Base-by-base conservation (phyloP, 164 flowering plant species). In the Vitis rupestris region DNA sequence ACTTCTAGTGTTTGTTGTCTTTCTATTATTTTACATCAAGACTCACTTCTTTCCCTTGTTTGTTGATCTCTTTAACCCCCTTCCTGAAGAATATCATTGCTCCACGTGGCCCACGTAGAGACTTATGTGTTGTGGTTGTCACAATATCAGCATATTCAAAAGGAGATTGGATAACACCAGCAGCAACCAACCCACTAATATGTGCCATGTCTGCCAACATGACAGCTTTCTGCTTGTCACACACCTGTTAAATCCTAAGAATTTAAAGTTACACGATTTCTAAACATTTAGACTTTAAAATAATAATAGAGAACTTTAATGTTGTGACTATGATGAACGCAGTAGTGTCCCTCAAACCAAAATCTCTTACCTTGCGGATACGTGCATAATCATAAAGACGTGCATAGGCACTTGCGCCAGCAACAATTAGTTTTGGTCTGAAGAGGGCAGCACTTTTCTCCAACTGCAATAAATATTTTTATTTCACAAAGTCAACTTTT, bases 381-480 rank as follows among this genome's bases (percentile, higher is more conserved):
- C 88, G 90, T 15, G 80, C 97, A 84, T 95, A 95, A 62, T 95
- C 97, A 77, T 93, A 95, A 8, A 90, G 80, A 37, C 98, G 99
- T 63, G 99, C 93, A 85, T 95, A 95, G 65, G 99, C 99, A 86
- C 98, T 95, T 49, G 99, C 99, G 78, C 98, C 98, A 78, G 99
- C 98, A 75, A 93, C 94, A 23, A 96, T 93, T 56, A 93, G 72
- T 69, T 91, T 93, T 65, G 99, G 99, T 71, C 98, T 80, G 82
- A 88, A 95, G 29, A 96, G 92, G 13, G 85, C 75, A 1, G 98
- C 99, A 79, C 94, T 90, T 77, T 87, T 91, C 86, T 96, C 99
- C 85, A 96, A 47, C 27, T 23, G 27, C 27, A 23, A 23, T 23
- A 1, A 23, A 23, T 23, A 23, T 23, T 23, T 23, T 23, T 23